Base-by-base conservation (phyloP, 192 early-diverging fungal species). In the Hyaloraphidium curvatum region DNA sequence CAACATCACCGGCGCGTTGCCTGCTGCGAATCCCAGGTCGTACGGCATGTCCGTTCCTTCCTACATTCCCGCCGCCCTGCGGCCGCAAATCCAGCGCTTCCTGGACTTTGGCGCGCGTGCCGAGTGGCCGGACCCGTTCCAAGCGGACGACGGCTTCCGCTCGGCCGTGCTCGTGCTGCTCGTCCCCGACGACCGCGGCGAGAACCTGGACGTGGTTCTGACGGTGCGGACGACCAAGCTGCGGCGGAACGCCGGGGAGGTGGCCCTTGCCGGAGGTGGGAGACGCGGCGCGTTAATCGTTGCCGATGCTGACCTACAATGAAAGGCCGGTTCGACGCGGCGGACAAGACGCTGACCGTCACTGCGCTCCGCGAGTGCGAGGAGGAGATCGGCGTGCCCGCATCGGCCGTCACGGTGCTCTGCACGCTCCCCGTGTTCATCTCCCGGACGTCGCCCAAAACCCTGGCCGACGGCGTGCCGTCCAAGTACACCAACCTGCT, bases 191-290 rank as follows among this genome's bases (percentile, higher is more conserved):
- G 14, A 48, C 17, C 17, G 25, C 25, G 43, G 43, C 9, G 23
- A 5, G 14, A 25, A 48, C 19, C 43, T 48, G 11, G 43, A 48
- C 7, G 25, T 48, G 4, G 7, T 48, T 48, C 43, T 48, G 17
- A 48, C 43, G 5, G 43, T 48, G 43, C 43, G 43, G 43, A 14
- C 14, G 43, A 48, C 43, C 14, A 48, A 48, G 43, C 14, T 48
- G 43, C 43, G 43, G 7, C 14, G 43, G 25, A 48, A 48, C 23
- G 43, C 43, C 5, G 43, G 43, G 7, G 43, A 48, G 19, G 43
- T 48, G 7, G 43, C 43, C 9, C 17, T 25, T 9, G 17, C 43
- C 23, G 43, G 43, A 5, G 43, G 43, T 48, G 43, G 25, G 43
- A 9, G 23, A 9, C 11, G 43, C 23, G 43, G 43, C 14, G 14